Base-by-base conservation (phyloP, 352 stramenopile genomes). In the Globisporangium middletonii region DNA sequence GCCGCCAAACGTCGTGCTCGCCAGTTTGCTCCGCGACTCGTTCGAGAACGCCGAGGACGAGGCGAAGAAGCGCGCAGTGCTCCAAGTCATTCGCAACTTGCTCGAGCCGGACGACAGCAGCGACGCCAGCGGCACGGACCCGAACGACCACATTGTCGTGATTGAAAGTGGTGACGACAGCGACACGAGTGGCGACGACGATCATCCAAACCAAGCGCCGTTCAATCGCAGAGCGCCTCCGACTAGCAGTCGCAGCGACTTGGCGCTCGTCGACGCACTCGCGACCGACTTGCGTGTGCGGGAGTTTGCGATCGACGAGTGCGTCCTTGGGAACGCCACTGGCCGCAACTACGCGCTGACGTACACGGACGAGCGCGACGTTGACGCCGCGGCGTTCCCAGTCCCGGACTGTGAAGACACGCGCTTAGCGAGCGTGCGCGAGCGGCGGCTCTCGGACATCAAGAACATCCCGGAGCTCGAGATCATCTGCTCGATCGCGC, bases 21-120 rank as follows among this genome's bases (percentile, higher is more conserved):
- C 71, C 11, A 54, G 64, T 2, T 56, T 79, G 3, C 53, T 88
- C 7, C 74, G 70, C 33, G 58, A 83, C 50, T 73, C 75, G 23
- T 67, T 82, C 53, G 59, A 67, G 18, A 56, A 65, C 4, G 71
- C 77, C 13, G 60, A 64, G 13, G 57, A 69, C 4, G 73, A 71
- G 7, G 12, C 4, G 2, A 53, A 45, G 49, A 75, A 55, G 71
- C 71, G 4, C 55, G 70, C 30, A 57, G 66, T 42, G 48, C 57
- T 83, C 8, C 75, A 82, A 53, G 72, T 89, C 9, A 79, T 86
- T 52, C 78, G 80, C 52, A 52, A 66, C n/a, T 50, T 89, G 46
- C 57, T 86, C 12, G 77, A 75, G 11, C 66, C 68, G 42, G 45
- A 68, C 16, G 44, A 51, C 18, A 13, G 11, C 48, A 16, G 8